Percentiles rank a stretch among this genome's conserved stretches.
Evolutionary conservation across 2,329 filamentous ascomycete genomes (phyloP).

Genomic region (Colletotrichum kahawae): DNA sequence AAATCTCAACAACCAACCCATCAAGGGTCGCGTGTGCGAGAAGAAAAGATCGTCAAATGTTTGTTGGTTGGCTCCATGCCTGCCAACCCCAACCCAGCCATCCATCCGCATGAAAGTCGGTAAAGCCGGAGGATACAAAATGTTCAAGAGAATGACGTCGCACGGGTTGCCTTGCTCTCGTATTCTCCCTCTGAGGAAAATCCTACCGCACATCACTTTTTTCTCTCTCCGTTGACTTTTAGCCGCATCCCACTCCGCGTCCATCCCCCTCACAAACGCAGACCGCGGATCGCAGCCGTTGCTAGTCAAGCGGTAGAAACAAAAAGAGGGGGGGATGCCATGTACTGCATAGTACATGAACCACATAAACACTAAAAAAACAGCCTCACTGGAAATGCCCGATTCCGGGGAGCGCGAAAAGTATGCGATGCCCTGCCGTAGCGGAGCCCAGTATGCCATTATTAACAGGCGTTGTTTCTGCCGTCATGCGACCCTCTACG

Average conservation of each 20-base stretch:
- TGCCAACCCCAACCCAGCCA: neutral
- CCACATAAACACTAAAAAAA: neutral
- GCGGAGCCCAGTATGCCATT: neutral
- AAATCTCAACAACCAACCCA: neutral
- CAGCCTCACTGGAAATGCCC: neutral
- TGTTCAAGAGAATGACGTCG: conserved; percentile 11
- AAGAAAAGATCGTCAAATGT: neutral
- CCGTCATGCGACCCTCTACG: neutral
- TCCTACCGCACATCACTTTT: neutral
- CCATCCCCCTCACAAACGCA: neutral
- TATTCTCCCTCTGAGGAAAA: neutral
- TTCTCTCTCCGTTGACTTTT: neutral
- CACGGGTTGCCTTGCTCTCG: conserved; percentile 11
- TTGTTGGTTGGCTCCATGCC: neutral
- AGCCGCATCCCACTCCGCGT: neutral
- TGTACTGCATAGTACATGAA: neutral
- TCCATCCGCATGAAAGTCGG: conserved; percentile 11
- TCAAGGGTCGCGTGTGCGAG: neutral
- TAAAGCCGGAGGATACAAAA: neutral
- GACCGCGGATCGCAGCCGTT: conserved; percentile 4
- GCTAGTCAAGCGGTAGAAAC: conserved; percentile 1
- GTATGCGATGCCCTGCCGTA: neutral
- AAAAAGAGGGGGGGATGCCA: neutral
- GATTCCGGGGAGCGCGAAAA: neutral
- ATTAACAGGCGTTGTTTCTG: conserved; percentile 10